Base-by-base conservation (phyloP, 306 rosid species). In the Hippophae rhamnoides region DNA sequence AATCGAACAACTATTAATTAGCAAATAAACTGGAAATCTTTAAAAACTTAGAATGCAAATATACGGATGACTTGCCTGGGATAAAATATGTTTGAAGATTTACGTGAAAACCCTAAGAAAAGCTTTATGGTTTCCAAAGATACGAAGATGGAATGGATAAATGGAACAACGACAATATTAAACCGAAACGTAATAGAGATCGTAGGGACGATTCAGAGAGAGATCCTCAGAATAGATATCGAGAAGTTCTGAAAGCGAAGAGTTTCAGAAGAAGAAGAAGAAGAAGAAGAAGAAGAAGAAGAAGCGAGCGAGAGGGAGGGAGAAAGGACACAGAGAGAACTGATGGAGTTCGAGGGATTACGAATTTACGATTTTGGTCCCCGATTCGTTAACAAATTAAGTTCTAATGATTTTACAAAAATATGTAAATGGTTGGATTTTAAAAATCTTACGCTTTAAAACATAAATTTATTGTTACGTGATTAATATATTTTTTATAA, bases 101-200 rank as follows among this genome's bases (percentile, higher is more conserved):
- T 48, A 62, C 66, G 71, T 38, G 63, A 77, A 77, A 79, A 85
- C 89, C 94, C 89, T 82, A 82, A 10, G 52, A 56, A 62, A 65
- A 67, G 68, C 57, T 56, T 58, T 47, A 54, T 43, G 57, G 72
- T 59, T 18, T 66, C 62, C 13, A 6, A 49, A 49, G 7, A 49
- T 14, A 49, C 7, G 23, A 48, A 12, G 52, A 48, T 11, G 47
- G 9, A 47, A 48, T 10, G 43, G 61, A 7, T 49, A 2, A n/a
- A 56, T 0, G 6, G 56, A 53, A 7, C 18, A 26, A 11, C 5
- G 10, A 9, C 8, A 12, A 41, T 26, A 56, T 56, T 25, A 43
- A 72, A 73, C 69, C 49, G 48, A 57, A 47, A 47, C 60, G 53
- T 51, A 26, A 12, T 25, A 48, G 73, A 57, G 77, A 72, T 69